Conservation (phyloP, 1,139 yeast species). For the Yamadazyma pseudoaaseri region DNA sequence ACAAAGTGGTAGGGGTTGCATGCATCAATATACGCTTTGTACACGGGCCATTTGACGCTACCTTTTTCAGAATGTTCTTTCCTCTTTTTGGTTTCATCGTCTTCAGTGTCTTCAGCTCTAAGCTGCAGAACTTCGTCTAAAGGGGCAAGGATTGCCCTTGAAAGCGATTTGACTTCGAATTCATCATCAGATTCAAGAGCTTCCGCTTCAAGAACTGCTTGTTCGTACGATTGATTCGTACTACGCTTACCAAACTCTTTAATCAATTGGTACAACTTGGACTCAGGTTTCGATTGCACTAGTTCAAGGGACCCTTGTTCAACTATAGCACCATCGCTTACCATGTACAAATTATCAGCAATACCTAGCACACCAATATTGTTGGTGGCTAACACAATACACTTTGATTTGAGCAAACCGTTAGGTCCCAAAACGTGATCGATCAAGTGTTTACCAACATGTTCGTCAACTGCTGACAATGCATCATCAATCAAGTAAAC, state of each 20-base stretch:
- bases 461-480: constrained; percentile 39
- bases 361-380: constrained; percentile 31
- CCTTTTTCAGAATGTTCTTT: constrained; percentile 30
- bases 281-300: constrained; percentile 23
- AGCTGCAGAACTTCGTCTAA: constrained; percentile 5
- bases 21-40: constrained; percentile 32
- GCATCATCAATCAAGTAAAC: constrained; percentile 36
- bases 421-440: constrained; percentile 25
- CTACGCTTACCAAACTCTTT: constrained; percentile 25
- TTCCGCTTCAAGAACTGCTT: constrained; percentile 3
- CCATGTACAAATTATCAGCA: constrained; percentile 26
- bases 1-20: constrained; percentile 28
- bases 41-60: constrained; percentile 29
- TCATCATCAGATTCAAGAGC: constrained; percentile 3
- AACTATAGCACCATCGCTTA: constrained; percentile 25
- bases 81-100: constrained; percentile 6
- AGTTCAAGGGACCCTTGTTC: constrained; percentile 32
- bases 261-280: constrained; percentile 22
- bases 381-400: constrained; percentile 38
- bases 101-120: constrained; percentile 6
- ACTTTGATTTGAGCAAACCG: constrained; percentile 31
- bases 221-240: not conserved
- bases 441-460: constrained; percentile 34
- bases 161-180: not conserved
- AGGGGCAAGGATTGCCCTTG: not conserved